Evolutionary conservation across 1,284 basidiomycete species (phyloP), one percentile per base, ranked within the genome.

Genomic region (Pascua guehoae): DNA sequence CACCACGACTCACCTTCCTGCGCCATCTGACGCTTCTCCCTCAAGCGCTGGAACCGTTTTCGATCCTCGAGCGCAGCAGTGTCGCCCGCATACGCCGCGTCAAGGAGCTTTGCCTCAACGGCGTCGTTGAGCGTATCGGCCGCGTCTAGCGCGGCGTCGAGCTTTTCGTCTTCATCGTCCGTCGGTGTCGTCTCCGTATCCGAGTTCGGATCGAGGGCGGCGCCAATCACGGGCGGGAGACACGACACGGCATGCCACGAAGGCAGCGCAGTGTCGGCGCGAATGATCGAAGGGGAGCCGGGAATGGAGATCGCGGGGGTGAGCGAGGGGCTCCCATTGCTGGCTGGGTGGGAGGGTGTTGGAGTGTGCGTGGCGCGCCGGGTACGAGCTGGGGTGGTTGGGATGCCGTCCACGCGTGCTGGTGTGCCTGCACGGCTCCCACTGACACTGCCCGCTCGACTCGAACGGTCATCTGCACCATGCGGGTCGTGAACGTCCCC

Each of bases 161-260:
- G 40, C 15, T 24, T 16, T 44, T 50, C 52, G 48, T 57, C 56
- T 44, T 57, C 56, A 4, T 42, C 43, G 40, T 57, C 56, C 4
- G 56, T 57, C 36, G n/a, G 10, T 1, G 48, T 41, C 15, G n/a
- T 41, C n/a, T 49, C 53, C 17, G 36, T 12, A 14, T 40, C 44
- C 44, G 38, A 32, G 18, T 50, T 18, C 5, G 47, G 7, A 9
- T 45, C 42, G 32, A 43, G 14, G 10, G 7, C 15, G 16, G n/a
- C n/a, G 32, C 10, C 37, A 12, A 14, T 42, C 9, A 15, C 12
- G 2, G 38, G 44, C 8, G 37, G 43, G 14, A 47, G 16, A 12
- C 9, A 32, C 24, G 24, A 32, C 24, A 32, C 24, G 24, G 24
- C 15, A 4, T 15, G 46, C 24, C 32, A 38, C 2, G 37, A 47